These are phyloP conservation scores for Starmerella asiatica DNA, from an alignment of 805 yeast species.

Conservation along the genomic window DNA sequence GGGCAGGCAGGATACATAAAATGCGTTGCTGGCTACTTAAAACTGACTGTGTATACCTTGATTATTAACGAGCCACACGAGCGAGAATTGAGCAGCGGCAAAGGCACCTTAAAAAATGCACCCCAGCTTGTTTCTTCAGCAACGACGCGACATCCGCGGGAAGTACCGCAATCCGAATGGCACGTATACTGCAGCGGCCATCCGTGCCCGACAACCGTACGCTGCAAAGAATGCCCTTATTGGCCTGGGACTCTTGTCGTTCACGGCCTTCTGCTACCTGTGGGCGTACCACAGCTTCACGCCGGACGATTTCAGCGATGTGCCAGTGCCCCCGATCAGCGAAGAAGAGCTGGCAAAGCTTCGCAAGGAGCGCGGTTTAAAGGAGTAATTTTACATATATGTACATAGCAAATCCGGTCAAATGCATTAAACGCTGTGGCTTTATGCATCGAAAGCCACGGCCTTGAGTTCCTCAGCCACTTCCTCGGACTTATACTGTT, in stretches of 20 bases:
- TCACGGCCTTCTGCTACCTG: constrained; percentile 50
- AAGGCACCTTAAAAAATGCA: neutral
- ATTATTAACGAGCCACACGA: no score
- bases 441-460: no score
- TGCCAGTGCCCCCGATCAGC: constrained; percentile 85
- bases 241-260: constrained; percentile 43
- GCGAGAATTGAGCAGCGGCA: no score
- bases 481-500: constrained; percentile 41
- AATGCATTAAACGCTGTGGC: no score
- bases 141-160: constrained; percentile 10
- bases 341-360: constrained; percentile 62
- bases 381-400: neutral
- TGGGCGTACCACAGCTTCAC: constrained; percentile 27
- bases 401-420: constrained; percentile 6
- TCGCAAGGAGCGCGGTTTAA: constrained; percentile 38
- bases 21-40: no score
- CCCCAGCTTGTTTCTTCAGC: neutral
- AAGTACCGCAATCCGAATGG: constrained; percentile 52
- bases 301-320: constrained; percentile 73
- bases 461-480: constrained; percentile 10
- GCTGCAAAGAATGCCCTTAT: constrained; percentile 62
- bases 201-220: constrained; percentile 79
- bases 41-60: no score
- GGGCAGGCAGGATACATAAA: constrained; percentile 15
- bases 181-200: constrained; percentile 87